Base-by-base conservation (phyloP, 805 yeast genomes). In the Candida maesae region DNA sequence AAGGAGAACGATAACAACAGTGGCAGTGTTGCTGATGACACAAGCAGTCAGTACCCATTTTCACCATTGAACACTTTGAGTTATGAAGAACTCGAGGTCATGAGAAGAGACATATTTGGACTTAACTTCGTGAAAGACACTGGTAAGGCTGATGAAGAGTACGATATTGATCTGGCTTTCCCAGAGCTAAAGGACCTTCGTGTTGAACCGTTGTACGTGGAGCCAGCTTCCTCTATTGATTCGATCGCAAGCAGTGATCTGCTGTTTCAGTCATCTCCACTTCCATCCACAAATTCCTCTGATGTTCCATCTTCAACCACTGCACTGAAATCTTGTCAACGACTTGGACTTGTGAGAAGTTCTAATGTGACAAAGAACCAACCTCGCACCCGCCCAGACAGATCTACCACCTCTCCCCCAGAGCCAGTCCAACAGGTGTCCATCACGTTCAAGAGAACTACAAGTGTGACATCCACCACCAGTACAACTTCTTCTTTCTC, bases 51-150 rank as follows among this genome's bases (percentile, higher is more conserved):
- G 8, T 28, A 28, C 21, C 11, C 19, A 8, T 33, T 24, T 21
- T 36, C 44, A 2, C 43, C 43, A 6, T 12, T 39, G 28, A 36
- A 44, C 33, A 29, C 31, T 10, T 34, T 39, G 23, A 36, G 39
- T 24, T 34, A 33, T 21, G 41, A 44, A 12, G 26, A 29, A 3
- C 18, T 39, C 13, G 36, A 33, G 17, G 37, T 32, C 14, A 18
- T 44, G 34, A 38, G 40, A 17, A 14, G 23, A 9, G 41, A 44
- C 4, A 33, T 39, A 2, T 36, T 39, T 26, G 39, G 39, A 12
- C 3, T 20, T 2, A 21, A 18, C 20, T 35, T 13, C 19, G 34
- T 33, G 15, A 17, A 30, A n/a, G 36, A 29, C 31, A 10, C 10
- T 21, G 24, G 7, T 7, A 21, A 10, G 7, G 24, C 14, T 12